phyloP scores from a whole-genome alignment of 805 yeast species.

The Barnettozyma populi region DNA sequence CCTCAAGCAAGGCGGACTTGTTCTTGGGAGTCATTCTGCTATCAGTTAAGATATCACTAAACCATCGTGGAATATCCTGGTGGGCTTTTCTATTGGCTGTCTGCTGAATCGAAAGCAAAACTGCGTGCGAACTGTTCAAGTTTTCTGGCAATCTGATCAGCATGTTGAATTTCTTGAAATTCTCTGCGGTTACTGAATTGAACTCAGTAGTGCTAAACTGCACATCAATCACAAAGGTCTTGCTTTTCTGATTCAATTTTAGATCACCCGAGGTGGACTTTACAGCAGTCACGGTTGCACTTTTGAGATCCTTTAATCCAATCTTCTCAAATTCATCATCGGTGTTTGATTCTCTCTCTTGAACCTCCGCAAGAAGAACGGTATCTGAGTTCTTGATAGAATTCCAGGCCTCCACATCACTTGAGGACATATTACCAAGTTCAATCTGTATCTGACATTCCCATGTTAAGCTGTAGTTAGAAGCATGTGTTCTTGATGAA shows the following conservation, averaged over 20 bases:
- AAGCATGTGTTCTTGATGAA: neutral
- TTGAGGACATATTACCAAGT: neutral
- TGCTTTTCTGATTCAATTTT: neutral
- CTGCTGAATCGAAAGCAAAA: constrained; percentile 3
- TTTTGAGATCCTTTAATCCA: constrained; percentile 6
- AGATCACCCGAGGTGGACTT: neutral
- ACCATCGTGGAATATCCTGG: constrained; percentile 30
- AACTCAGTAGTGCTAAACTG: neutral
- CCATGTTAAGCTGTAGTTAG: neutral
- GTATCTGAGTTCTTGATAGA: constrained; percentile 11
- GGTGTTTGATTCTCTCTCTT: constrained; percentile 5
- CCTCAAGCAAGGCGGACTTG: constrained; percentile 3
- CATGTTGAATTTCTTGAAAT: constrained; percentile 18
- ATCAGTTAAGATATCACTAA: constrained; percentile 28
- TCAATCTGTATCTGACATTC: constrained; percentile 1
- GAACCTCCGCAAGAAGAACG: constrained; percentile 9
- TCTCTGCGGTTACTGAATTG: neutral
- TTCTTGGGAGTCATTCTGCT: constrained; percentile 4
- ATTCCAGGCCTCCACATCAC: constrained; percentile 15
- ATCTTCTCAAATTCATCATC: constrained; percentile 5
- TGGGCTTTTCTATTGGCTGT: constrained; percentile 3
- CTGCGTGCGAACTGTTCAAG: neutral
- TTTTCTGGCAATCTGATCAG: constrained; percentile 21
- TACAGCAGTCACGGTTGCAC: neutral
- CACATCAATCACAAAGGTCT: neutral